These are phyloP conservation scores for Suillus ampliporus DNA, from an alignment of 768 basidiomycete genomes.

Conservation along the genomic window DNA sequence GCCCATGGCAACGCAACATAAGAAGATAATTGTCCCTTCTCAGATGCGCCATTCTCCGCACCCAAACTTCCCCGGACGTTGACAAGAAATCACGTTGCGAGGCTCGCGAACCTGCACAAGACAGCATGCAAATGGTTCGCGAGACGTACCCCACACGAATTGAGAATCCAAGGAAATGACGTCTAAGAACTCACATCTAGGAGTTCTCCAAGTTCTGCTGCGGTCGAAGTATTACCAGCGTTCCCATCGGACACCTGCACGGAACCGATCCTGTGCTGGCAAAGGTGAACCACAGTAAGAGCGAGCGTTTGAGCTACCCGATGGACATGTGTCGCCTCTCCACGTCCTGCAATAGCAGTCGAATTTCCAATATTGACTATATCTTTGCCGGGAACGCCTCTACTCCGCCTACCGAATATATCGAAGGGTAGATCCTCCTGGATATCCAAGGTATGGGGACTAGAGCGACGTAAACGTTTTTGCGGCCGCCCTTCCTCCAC, in stretches of 20 bases:
- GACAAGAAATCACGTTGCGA: background rate
- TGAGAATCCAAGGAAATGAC: background rate
- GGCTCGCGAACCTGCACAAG: background rate
- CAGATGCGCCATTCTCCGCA: background rate
- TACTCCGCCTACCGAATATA: constrained; percentile 19
- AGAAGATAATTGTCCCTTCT: constrained; percentile 4
- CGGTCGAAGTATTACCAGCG: constrained; percentile 29
- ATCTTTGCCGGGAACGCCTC: background rate
- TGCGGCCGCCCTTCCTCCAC: constrained; percentile 32
- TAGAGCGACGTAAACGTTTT: constrained; percentile 33
- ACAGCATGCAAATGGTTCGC: background rate
- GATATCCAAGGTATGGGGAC: constrained; percentile 20
- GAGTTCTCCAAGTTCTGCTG: constrained; percentile 37
- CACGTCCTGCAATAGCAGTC: background rate
- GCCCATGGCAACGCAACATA: constrained; percentile 3
- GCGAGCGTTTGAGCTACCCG: constrained; percentile 28
- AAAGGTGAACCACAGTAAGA: constrained; percentile 29
- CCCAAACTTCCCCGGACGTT: background rate
- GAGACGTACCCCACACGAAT: background rate
- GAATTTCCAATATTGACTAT: background rate
- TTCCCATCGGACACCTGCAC: constrained; percentile 10
- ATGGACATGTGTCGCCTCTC: constrained; percentile 10
- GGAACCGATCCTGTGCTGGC: constrained; percentile 25
- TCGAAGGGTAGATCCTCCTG: constrained; percentile 12
- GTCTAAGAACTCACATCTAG: constrained; percentile 36